Evolutionary conservation across 768 basidiomycete genomes (phyloP).

Genomic region (Podaxis rugospora): DNA sequence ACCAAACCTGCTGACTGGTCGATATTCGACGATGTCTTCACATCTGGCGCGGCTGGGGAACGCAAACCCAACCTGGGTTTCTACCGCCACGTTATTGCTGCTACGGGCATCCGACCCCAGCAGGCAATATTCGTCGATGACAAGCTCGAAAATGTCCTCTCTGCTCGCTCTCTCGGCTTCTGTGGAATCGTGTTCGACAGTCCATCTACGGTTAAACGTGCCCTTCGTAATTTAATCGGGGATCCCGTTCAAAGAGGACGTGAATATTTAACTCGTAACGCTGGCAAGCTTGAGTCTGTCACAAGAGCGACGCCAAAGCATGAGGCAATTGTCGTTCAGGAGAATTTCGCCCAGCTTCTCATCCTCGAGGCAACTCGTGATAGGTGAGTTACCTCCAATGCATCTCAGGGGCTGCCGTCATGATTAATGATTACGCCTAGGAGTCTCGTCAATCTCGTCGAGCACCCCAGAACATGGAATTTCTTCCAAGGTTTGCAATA

Average conservation of each 20-base stretch:
- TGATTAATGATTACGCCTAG: conserved; percentile 21
- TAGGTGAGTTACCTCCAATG: conserved; percentile 23
- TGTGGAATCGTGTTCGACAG: conserved; percentile 50
- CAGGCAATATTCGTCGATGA: conserved; percentile 56
- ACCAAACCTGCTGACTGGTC: conserved; percentile 44
- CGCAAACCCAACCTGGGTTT: conserved; percentile 55
- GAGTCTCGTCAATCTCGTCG: conserved; percentile 37
- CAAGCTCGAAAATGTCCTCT: conserved; percentile 53
- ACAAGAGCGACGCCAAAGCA: conserved; percentile 30
- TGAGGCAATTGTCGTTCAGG: conserved; percentile 31
- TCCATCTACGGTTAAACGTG: conserved; percentile 33
- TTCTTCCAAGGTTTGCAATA: conserved; percentile 42
- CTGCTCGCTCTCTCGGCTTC: conserved; percentile 53
- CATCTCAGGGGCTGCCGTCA: background rate
- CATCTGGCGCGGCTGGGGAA: conserved; percentile 46
- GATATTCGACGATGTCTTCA: conserved; percentile 46
- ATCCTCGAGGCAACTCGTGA: conserved; percentile 50
- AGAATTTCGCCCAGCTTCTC: conserved; percentile 58
- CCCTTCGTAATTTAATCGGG: conserved; percentile 42
- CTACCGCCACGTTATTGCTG: conserved; percentile 42
- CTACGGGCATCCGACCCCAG: conserved; percentile 39
- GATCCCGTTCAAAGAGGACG: conserved; percentile 41
- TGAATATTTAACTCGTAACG: conserved; percentile 35
- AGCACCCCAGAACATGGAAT: conserved; percentile 44
- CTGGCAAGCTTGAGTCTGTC: conserved; percentile 37